Conservation (phyloP, 73 alveolate species). For the Paramecium tetraurelia region DNA sequence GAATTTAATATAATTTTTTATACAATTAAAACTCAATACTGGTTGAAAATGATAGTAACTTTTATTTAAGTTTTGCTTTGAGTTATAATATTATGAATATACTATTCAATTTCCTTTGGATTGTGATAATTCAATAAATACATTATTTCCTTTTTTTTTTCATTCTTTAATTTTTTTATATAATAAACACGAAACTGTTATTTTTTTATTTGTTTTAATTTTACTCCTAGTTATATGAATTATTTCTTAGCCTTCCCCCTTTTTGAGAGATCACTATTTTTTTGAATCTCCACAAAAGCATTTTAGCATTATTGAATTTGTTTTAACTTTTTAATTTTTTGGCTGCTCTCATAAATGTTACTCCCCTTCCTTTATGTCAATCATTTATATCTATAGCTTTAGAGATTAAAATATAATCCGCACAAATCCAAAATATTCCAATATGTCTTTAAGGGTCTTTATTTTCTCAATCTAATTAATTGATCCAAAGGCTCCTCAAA, state of each 20-base stretch:
- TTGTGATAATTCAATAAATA: neutral
- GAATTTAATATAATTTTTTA: neutral
- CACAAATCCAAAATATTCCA: slow-evolving; percentile 79
- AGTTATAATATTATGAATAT: neutral
- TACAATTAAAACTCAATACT: neutral
- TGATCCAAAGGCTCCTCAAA: slow-evolving; percentile 66
- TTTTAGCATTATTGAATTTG: neutral
- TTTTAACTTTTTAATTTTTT: slow-evolving; percentile 50
- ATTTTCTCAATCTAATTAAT: slow-evolving; percentile 71
- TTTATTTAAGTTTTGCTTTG: neutral
- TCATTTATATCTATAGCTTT: slow-evolving; percentile 44
- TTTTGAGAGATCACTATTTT: neutral
- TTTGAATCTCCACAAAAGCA: neutral
- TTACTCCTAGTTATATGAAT: neutral
- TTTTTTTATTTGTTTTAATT: neutral
- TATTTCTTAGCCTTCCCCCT: neutral
- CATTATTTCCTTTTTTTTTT: neutral
- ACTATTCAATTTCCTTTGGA: neutral
- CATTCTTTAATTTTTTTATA: neutral
- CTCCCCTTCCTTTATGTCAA: slow-evolving; percentile 67
- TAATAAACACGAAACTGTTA: neutral
- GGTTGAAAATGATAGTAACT: neutral
- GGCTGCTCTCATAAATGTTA: slow-evolving; percentile 73
- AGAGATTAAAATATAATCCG: slow-evolving; percentile 60
- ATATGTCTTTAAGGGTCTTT: slow-evolving; percentile 71